Evolutionary conservation across 768 basidiomycete genomes (phyloP), one percentile per base, ranked within the genome.

Genomic region (Agrocybe pediades): DNA sequence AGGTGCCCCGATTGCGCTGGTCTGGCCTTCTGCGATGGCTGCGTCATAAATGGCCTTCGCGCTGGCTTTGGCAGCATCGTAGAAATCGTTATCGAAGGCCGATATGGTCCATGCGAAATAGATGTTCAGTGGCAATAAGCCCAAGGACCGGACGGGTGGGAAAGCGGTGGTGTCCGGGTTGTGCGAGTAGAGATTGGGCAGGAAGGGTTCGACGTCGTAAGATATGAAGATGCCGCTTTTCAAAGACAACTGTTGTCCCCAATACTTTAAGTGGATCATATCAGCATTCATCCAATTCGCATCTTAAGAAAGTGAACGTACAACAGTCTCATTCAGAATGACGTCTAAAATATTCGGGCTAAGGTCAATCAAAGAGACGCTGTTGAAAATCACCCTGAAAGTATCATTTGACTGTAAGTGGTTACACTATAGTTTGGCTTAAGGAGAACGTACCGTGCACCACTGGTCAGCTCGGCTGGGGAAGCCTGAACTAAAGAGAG

Each of bases 151-250:
- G 9, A 55, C 50, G 0, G 76, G 76, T 0, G 80, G 82, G 62
- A 74, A 83, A 2, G 82, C 81, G 6, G 80, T 69, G 1, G 69
- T 61, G 17, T 59, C 59, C 16, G 63, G 49, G 44, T 62, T 71
- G 59, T 78, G 74, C 9, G 65, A 68, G 51, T 78, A 74, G 25
- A 62, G 56, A 30, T 29, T 43, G 11, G 78, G 63, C 13, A 81
- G 70, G 70, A 83, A 74, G 1, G 80, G 80, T 52, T 85, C 81
- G 42, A 82, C 73, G 48, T 72, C 75, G 59, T 82, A 81, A 0
- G 71, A 73, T 49, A 75, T 58, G 49, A 61, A 54, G 5, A 56
- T 39, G 21, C 65, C 66, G 17, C 66, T 56, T 25, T 74, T 62
- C 17, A 68, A 60, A 8, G 57, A 61, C 16, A 72, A 65, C 2